Evolutionary conservation across 108 stramenopile genomes (phyloP), one percentile per base, ranked within the genome.

Genomic region (Aurantiochytrium sp.): DNA sequence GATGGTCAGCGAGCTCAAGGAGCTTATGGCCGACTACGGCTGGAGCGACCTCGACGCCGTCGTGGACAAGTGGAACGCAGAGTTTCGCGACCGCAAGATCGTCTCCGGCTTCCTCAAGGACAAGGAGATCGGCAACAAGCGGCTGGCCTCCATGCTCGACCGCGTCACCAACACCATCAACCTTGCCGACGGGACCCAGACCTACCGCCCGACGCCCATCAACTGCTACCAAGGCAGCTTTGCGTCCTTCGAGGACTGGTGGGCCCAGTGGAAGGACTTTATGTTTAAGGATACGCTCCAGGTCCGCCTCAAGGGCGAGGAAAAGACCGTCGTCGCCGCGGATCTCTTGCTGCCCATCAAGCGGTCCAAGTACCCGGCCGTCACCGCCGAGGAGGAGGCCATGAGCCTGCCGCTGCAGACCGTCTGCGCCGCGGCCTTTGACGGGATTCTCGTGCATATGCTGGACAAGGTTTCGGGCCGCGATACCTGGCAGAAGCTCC

Each of bases 131-230:
- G 97, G 97, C 55, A 92, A 90, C 89, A 97, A 97, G 88, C 95
- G 97, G 37, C 88, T 97, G 86, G 95, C 96, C 36, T 95, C 95
- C 87, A 97, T 97, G 97, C 97, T 89, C 93, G 97, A 97, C 89
- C 94, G 97, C 31, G 95, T 96, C 53, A 97, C 97, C 22, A 97
- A 97, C 89, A 96, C 96, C 1, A 96, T 97, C 81, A 95, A 94
- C 34, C 90, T 87, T 22, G 88, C 89, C 3, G 92, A 92, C 27
- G 88, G 55, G 41, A 91, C 90, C 22, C 90, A 91, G 37, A 93
- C 95, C 10, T 96, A 89, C 85, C 94, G 97, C 17, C 97, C 97
- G 27, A 97, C 97, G 37, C 95, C 97, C 21, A 98, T 98, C 87
- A 98, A 97, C 90, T 97, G 97, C 96, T 97, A 96, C 87, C 93